Evolutionary conservation across 179 eudicot genomes (phyloP).

Genomic region (Silene vulgaris): DNA sequence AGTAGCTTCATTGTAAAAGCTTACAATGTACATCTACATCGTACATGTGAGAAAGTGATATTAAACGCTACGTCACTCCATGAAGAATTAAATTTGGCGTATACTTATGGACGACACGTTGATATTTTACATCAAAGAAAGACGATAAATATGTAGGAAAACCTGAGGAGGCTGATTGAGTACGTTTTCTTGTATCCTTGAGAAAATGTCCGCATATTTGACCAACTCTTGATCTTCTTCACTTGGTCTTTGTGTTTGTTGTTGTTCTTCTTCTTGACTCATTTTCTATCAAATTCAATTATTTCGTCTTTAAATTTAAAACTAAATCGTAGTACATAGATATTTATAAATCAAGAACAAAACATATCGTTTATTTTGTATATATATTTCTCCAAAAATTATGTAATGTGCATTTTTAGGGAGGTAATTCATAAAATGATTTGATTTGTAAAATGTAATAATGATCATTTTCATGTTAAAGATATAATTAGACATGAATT

Average conservation of each 20-base stretch:
- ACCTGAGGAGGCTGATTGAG: constrained; percentile 18
- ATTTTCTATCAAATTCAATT: constrained; percentile 12
- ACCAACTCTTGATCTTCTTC: constrained; percentile 20
- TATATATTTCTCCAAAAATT: neutral
- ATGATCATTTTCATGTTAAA: neutral
- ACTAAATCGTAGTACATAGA: neutral
- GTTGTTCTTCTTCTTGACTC: constrained; percentile 19
- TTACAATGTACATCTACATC: too few species aligned
- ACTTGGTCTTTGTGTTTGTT: constrained; percentile 18
- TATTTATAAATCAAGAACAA: neutral
- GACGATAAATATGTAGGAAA: neutral
- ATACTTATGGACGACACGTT: too few species aligned
- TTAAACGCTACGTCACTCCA: too few species aligned
- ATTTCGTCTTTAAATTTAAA: neutral
- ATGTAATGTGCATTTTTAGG: constrained; percentile 1
- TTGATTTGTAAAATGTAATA: constrained; percentile 16
- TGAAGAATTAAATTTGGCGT: too few species aligned
- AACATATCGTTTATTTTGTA: neutral
- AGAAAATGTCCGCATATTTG: constrained; percentile 23
- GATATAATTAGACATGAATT: constrained; percentile 26
- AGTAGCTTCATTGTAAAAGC: too few species aligned
- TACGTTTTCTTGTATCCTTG: constrained; percentile 16
- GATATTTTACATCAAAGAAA: too few species aligned
- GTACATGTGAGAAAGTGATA: too few species aligned
- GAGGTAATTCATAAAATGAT: neutral